Base-by-base conservation (phyloP, 1,284 basidiomycete species). In the Trichosporon sp. region DNA sequence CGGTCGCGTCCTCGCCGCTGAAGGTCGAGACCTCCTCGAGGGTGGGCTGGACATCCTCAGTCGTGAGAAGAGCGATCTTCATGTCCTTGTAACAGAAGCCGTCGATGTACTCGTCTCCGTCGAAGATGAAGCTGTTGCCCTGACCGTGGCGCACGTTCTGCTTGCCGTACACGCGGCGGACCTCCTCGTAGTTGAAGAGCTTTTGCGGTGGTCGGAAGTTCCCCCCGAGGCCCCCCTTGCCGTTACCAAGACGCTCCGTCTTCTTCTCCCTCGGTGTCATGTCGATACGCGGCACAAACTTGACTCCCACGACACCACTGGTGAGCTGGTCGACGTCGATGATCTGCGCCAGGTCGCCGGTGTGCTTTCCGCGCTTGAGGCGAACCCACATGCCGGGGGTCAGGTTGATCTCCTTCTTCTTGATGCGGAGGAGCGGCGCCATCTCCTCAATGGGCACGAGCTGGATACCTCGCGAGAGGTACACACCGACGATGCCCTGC, bases 401-500 rank as follows among this genome's bases (percentile, higher is more conserved):
- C 62, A 98, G 88, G 0, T 91, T 91, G 67, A 91, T 85, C 74
- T 95, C 92, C 78, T 95, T 92, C 84, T 96, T 95, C 85, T 95
- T 97, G 77, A 98, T 97, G 80, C 93, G 93, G 74, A 99, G 87
- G 35, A 99, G 85, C 72, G 93, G 94, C 6, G 95, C 93, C 96
- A 99, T 99, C 85, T 99, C 96, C 75, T 98, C 93, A 73, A 98
- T 95, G 8, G 95, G 95, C 1, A 99, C 94, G 47, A 98, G 88
- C 51, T 89, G 87, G 72, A 95, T 88, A 21, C 91, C 91, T 65
- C 91, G 89, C 74, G 76, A 75, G 42, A 89, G 87, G 83, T 95
- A 99, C 65, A 96, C 90, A 67, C 95, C 96, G 65, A 98, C 92
- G 56, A 99, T 89, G 35, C 95, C 96, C 68, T 89, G 87, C 79